A percentile compares a stretch with the other conserved stretches of the same genome.
Conservation (phyloP, 768 basidiomycete species). For the Paxillus involutus region DNA sequence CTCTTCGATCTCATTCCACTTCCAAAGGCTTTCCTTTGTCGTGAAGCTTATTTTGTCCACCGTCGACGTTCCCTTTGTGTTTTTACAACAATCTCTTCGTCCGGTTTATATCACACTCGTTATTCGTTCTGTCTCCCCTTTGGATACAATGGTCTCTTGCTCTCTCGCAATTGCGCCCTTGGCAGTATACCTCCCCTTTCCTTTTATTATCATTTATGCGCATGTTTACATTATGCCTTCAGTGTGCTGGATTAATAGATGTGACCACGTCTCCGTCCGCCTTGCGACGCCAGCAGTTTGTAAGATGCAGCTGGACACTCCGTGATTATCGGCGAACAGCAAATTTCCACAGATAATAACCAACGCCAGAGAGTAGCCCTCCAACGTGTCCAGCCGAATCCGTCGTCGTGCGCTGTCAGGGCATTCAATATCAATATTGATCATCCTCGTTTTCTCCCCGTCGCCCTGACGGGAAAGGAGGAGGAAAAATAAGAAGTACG, state of each 20-base stretch:
- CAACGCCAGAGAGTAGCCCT: slow-evolving; percentile 60
- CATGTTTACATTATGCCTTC: slow-evolving; percentile 8
- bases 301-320: not conserved
- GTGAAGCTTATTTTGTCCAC: not conserved
- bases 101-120: slow-evolving; percentile 9
- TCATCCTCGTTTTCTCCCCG: not conserved
- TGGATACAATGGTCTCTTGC: slow-evolving; percentile 7
- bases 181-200: slow-evolving; percentile 8
- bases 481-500: slow-evolving; percentile 7
- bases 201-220: slow-evolving; percentile 4
- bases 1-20: not conserved
- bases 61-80: not conserved
- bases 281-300: not conserved
- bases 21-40: not conserved
- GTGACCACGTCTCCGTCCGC: not conserved
- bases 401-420: slow-evolving; percentile 45
- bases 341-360: slow-evolving; percentile 43
- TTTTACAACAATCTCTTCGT: slow-evolving; percentile 1
- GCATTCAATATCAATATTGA: not conserved
- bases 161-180: slow-evolving; percentile 1
- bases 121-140: not conserved
- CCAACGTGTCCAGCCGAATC: slow-evolving; percentile 72
- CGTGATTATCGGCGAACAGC: slow-evolving; percentile 28
- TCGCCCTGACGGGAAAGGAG: not conserved
- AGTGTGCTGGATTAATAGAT: not conserved